phyloP scores from a whole-genome alignment of 2,329 filamentous ascomycete species.

The Thielaviopsis musarum region DNA sequence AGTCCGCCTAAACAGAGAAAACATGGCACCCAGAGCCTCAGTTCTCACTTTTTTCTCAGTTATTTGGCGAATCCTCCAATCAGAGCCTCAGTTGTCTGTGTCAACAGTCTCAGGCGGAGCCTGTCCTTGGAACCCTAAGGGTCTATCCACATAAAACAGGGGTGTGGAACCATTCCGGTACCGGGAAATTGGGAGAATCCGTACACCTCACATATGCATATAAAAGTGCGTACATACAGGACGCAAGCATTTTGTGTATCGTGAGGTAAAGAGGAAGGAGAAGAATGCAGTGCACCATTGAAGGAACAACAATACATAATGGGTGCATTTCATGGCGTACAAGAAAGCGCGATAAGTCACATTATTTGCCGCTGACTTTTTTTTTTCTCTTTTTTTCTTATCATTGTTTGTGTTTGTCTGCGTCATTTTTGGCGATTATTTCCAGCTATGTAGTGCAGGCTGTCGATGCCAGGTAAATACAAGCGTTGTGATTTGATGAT shows the following conservation, averaged over 20 bases:
- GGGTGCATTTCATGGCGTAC: too few relatives aligned
- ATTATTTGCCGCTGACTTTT: too few relatives aligned
- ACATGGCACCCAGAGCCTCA: neutral
- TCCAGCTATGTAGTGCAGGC: too few relatives aligned
- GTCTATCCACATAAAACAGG: neutral
- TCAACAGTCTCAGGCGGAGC: neutral
- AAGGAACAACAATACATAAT: too few relatives aligned
- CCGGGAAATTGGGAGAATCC: neutral
- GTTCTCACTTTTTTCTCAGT: neutral
- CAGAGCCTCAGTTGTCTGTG: neutral
- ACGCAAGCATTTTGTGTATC: neutral
- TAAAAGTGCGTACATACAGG: neutral
- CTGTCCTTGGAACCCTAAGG: neutral
- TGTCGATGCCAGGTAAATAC: too few relatives aligned
- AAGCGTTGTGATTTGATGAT: too few relatives aligned
- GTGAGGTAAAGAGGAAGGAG: neutral
- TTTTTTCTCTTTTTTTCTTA: too few relatives aligned
- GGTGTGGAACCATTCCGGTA: neutral
- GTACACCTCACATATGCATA: neutral
- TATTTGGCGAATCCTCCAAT: neutral
- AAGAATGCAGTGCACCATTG: neutral
- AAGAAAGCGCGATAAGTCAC: too few relatives aligned
- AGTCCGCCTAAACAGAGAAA: neutral
- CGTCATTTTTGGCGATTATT: too few relatives aligned
- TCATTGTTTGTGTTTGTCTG: too few relatives aligned